phyloP scores from a whole-genome alignment of 2,329 filamentous ascomycete genomes.

The Cladosporium cucumerinum region DNA sequence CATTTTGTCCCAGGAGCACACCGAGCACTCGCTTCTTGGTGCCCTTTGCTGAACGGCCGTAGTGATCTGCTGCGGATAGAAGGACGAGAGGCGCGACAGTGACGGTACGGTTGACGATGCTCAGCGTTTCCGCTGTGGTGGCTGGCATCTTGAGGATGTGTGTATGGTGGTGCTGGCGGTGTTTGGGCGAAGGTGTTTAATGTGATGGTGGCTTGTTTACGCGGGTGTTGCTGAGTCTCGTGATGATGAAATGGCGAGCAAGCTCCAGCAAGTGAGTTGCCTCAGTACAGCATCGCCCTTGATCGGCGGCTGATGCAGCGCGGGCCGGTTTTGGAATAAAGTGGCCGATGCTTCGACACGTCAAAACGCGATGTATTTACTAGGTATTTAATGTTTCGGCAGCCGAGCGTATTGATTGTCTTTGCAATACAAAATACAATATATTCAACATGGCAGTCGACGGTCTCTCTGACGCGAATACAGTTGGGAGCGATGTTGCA shows the following conservation, averaged over 20 bases:
- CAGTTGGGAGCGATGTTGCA: conserved; percentile 1
- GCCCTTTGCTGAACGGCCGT: conserved; percentile 88
- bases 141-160: conserved; percentile 70
- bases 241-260: conserved; percentile 19
- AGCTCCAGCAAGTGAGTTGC: conserved; percentile 6
- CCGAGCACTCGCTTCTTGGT: conserved; percentile 87
- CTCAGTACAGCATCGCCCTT: not conserved
- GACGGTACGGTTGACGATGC: conserved; percentile 89
- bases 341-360: conserved; percentile 7
- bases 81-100: conserved; percentile 97
- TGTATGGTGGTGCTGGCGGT: not conserved
- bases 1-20: conserved; percentile 90
- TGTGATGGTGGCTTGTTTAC: not conserved
- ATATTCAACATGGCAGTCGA: conserved; percentile 5
- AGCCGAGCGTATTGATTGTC: not conserved
- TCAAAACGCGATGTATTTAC: not conserved
- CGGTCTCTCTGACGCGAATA: not conserved
- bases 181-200: not conserved
- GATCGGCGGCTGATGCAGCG: conserved; percentile 7
- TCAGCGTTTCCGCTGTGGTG: conserved; percentile 94
- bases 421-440: not conserved
- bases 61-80: conserved; percentile 96
- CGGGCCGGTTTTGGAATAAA: conserved; percentile 4
- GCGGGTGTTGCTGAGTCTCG: conserved; percentile 8
- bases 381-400: not conserved